Base-by-base conservation (phyloP, 805 yeast genomes). In the Wickerhamiella cacticola region DNA sequence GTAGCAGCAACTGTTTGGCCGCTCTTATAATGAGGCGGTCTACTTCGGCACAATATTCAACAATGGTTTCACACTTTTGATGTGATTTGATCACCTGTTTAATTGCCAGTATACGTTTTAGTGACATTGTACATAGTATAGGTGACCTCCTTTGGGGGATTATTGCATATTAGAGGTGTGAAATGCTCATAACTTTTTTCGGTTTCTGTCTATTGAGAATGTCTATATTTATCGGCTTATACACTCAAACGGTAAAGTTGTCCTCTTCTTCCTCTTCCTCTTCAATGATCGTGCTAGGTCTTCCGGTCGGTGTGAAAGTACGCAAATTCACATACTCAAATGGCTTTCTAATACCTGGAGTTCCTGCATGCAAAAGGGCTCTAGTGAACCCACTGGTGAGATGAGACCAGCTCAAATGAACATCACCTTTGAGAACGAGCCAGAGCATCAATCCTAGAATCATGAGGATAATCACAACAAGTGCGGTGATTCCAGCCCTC, bases 401-500 rank as follows among this genome's bases (percentile, higher is more conserved):
- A 10, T 21, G 22, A 43, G 29, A 45, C 34, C 39, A 39, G 40
- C 44, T 41, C 25, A 48, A 9, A 22, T 25, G 35, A 18, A 28
- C 40, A 25, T 48, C 53, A 29, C 58, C 56, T 16, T 55, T 50
- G 22, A 47, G 19, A 5, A 52, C 34, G 50, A 52, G 56, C 48
- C 56, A 51, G 3, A 59, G 43, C 7, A 49, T 24, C 1, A 51
- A 59, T 5, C 57, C 50, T 0, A 52, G 48, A 9, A 54, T 44
- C 2, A 60, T 53, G 1, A 63, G 48, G 3, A 64, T 29, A 26
- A 67, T 65, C 3, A 66, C 57, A 3, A 62, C 52, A n/a, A 67
- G 56, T 0, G 69, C 69, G 2, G 58, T 54, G 18, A 54, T 57
- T 4, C 71, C 68, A 1, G 71, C 69, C 35, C 59, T 56, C 49